phyloP scores from a whole-genome alignment of 2,329 filamentous ascomycete species.

The Fusarium bulbicola region DNA sequence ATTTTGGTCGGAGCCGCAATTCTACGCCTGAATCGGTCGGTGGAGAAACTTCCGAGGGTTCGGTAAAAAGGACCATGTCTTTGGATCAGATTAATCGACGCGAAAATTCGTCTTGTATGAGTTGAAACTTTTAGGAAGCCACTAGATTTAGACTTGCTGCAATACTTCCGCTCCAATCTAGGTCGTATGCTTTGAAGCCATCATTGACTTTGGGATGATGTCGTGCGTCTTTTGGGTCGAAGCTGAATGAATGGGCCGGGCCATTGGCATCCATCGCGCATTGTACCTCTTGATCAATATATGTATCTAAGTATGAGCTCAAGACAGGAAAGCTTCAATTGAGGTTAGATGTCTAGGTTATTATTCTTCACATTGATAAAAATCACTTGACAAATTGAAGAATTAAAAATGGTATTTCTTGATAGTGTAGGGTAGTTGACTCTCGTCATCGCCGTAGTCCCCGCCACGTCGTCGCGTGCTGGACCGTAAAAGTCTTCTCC shows the following conservation, averaged over 20 bases:
- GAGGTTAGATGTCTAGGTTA: not conserved
- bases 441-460: not conserved
- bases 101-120: accelerated
- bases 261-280: accelerated
- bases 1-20: not conserved
- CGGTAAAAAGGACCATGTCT: not conserved
- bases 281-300: accelerated
- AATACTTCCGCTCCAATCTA: not conserved
- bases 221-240: no score
- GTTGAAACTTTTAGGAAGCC: no score
- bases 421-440: not conserved
- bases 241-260: no score
- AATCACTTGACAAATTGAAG: not conserved
- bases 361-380: not conserved
- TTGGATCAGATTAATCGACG: not conserved
- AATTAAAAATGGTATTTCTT: not conserved
- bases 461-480: not conserved
- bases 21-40: not conserved
- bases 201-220: no score
- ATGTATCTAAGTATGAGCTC: no score
- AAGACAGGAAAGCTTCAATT: accelerated
- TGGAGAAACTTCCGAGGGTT: not conserved
- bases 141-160: accelerated
- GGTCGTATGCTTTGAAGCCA: not conserved
- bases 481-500: not conserved